Percentiles rank a stretch among this genome's conserved stretches.
phyloP scores from a whole-genome alignment of 768 basidiomycete species.

The Tricholoma terreum region DNA sequence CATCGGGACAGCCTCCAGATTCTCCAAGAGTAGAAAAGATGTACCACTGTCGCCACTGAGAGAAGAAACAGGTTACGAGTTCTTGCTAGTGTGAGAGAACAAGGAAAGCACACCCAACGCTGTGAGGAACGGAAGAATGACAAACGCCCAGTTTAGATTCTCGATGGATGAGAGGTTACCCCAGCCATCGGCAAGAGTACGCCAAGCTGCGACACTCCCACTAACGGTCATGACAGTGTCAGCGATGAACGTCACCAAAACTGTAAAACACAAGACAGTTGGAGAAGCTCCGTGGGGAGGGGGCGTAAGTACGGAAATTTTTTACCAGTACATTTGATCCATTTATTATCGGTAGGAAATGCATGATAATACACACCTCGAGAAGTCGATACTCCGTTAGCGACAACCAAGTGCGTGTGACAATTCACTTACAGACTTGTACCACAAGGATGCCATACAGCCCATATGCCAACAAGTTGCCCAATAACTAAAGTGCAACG shows the following conservation, averaged over 20 bases:
- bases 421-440: constrained; percentile 5
- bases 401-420: neutral
- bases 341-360: constrained; percentile 3
- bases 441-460: constrained; percentile 8
- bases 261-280: neutral
- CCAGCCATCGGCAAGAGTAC: constrained; percentile 16
- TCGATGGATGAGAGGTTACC: constrained; percentile 13
- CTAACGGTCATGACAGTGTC: constrained; percentile 18
- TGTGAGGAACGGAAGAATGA: constrained; percentile 12
- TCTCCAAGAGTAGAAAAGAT: constrained; percentile 20
- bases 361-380: constrained; percentile 2
- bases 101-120: constrained; percentile 12
- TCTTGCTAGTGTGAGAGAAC: neutral
- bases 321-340: constrained; percentile 8
- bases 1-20: constrained; percentile 14
- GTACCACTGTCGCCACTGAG: constrained; percentile 9
- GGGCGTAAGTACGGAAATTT: neutral
- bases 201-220: constrained; percentile 19
- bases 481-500: constrained; percentile 4
- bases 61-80: neutral
- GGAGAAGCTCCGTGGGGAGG: neutral
- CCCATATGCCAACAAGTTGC: constrained; percentile 9
- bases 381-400: neutral
- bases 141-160: constrained; percentile 12
- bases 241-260: constrained; percentile 11